These are phyloP conservation scores for Pythium aphanidermatum DNA, from an alignment of 352 stramenopile genomes.

Conservation along the genomic window DNA sequence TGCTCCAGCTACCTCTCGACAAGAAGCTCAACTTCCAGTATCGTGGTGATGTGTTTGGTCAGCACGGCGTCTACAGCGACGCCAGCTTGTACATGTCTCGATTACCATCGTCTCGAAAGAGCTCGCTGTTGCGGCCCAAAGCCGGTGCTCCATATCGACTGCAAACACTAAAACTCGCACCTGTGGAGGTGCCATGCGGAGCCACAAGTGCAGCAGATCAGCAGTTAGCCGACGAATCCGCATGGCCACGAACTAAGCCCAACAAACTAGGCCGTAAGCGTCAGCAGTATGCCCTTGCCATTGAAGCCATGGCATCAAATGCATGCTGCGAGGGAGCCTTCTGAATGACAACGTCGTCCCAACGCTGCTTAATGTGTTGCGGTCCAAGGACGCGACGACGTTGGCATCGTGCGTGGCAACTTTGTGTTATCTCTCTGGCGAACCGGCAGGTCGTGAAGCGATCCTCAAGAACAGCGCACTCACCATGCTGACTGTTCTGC, in stretches of 20 bases:
- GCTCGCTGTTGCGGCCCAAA: slow-evolving; percentile 21
- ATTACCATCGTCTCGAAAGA: slow-evolving; percentile 43
- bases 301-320: slow-evolving; percentile 67
- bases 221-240: slow-evolving; percentile 5
- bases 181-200: too few species aligned
- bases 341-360: slow-evolving; percentile 57
- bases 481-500: slow-evolving; percentile 29
- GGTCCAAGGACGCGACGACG: slow-evolving; percentile 53
- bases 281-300: slow-evolving; percentile 52
- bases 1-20: slow-evolving; percentile 13
- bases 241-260: slow-evolving; percentile 14
- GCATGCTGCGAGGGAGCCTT: slow-evolving; percentile 36
- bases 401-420: slow-evolving; percentile 47
- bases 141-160: slow-evolving; percentile 31
- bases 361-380: slow-evolving; percentile 49
- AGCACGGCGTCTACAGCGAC: slow-evolving; percentile 63
- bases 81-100: slow-evolving; percentile 69
- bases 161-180: slow-evolving; percentile 36
- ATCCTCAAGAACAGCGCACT: slow-evolving; percentile 52
- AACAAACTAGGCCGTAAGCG: slow-evolving; percentile 41
- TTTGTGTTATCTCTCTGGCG: slow-evolving; percentile 32
- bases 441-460: slow-evolving; percentile 29
- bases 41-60: slow-evolving; percentile 62
- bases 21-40: slow-evolving; percentile 59
- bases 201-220: not conserved